Base-by-base conservation (phyloP, 2,329 filamentous ascomycete species). In the Penicillium sp. region DNA sequence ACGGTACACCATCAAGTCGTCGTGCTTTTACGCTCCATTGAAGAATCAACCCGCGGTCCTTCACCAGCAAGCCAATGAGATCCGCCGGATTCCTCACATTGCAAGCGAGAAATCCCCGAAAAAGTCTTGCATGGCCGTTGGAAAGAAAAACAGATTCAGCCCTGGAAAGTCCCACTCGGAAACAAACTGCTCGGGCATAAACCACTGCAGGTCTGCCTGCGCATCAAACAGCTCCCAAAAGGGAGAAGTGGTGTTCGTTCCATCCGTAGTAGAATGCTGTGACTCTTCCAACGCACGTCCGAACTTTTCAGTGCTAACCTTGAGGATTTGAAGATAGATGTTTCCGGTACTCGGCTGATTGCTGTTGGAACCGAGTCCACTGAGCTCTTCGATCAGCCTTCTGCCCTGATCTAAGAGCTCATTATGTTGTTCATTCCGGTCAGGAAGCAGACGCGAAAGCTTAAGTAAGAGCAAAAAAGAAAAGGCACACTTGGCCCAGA, bases 101-200 rank as follows among this genome's bases (percentile, higher is more conserved):
- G 54, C 52, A 40, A 67, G 47, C 12, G 67, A 62, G 46, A 75
- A 70, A 48, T 76, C 70, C 3, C 72, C 68, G 49, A 77, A 76
- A 49, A 75, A 64, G 50, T 74, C 70, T 46, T 76, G 73, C 69
- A 73, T 75, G 5, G 68, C 68, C 9, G 70, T 65, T 1, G 74
- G 73, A 37, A 75, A 69, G 56, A 76, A 75, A 55, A 75, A 73
- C 37, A 80, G 46, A 66, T 74, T 78, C 33, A 80, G 56, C 0
- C 76, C 77, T 0, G 77, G 77, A 51, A 80, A 80, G 50, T 79
- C 76, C 77, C 76, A 80, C 49, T 80, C 77, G n/a, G 78, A 74
- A 0, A 78, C 71, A 51, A 80, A 80, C 48, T 80, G 74, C 51
- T 75, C 74, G 0, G 77, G 77, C 1, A 77, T 70, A 61, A 79